A percentile compares a stretch with the other conserved stretches of the same genome.
Conservation (phyloP, 352 stramenopile species). For the Elongisporangium prolatum region DNA sequence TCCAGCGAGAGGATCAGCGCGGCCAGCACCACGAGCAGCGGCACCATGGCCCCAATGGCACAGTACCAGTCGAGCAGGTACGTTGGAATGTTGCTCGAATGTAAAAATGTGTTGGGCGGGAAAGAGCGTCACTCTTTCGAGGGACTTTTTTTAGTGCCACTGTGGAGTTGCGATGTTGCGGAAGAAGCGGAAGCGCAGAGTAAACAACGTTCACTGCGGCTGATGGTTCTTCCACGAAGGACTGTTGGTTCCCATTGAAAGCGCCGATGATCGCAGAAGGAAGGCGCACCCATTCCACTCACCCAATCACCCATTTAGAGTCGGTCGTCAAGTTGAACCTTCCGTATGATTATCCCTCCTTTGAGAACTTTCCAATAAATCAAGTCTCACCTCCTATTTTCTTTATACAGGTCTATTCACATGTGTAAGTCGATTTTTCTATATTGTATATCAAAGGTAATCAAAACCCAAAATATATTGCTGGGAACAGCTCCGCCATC, state of each 20-base stretch:
- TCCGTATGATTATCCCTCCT: background rate
- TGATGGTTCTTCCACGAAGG: background rate
- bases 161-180: no score
- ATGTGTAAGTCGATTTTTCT: background rate
- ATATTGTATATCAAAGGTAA: background rate
- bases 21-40: conserved; percentile 41
- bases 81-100: background rate
- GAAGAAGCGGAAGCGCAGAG: background rate
- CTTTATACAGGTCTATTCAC: background rate
- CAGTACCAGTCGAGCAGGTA: background rate
- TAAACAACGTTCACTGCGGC: background rate
- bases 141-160: background rate
- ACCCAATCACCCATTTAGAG: background rate
- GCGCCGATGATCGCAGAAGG: background rate
- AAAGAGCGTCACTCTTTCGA: background rate
- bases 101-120: background rate
- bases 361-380: background rate
- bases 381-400: background rate
- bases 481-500: background rate
- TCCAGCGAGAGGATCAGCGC: conserved; percentile 52
- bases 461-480: background rate
- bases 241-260: no score
- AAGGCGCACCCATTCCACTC: background rate
- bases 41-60: conserved; percentile 16
- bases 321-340: background rate